A percentile compares a stretch with the other conserved stretches of the same genome.
Evolutionary conservation across 78 protist genomes (phyloP).

Genomic region (Diacronema lutheri): DNA sequence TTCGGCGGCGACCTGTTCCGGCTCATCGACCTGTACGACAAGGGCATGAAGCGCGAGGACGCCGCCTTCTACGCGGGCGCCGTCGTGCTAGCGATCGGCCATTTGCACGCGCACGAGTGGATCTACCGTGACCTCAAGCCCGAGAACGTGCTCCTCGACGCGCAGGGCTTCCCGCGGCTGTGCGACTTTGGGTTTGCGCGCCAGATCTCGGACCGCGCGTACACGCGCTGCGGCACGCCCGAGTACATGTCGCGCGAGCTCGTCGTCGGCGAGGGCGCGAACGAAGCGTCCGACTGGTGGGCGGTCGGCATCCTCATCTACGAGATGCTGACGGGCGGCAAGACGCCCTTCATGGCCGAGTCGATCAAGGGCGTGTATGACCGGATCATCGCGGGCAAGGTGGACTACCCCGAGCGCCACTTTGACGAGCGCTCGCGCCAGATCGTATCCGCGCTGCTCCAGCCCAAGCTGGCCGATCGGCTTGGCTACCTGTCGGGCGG

Average conservation of each 20-base stretch:
- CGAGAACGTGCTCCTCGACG: conserved; percentile 30
- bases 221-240: conserved; percentile 82
- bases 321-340: neutral
- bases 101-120: neutral
- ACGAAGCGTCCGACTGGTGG: conserved; percentile 23
- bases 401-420: no score
- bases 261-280: conserved; percentile 44
- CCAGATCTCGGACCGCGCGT: neutral
- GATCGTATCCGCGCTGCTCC: no score
- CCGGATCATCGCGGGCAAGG: no score
- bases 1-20: no score
- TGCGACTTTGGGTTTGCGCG: conserved; percentile 41
- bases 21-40: no score
- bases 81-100: neutral
- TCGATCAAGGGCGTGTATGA: no score
- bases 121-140: conserved; percentile 19
- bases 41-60: no score
- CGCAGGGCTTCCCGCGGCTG: conserved; percentile 6
- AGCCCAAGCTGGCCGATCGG: neutral
- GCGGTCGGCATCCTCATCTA: neutral
- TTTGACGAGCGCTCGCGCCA: no score
- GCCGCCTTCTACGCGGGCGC: neutral
- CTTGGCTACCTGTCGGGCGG: neutral
- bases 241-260: conserved; percentile 95
- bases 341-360: no score